These are phyloP conservation scores for Leccinum olivaceopallidum DNA, from an alignment of 768 basidiomycete genomes.

Conservation along the genomic window DNA sequence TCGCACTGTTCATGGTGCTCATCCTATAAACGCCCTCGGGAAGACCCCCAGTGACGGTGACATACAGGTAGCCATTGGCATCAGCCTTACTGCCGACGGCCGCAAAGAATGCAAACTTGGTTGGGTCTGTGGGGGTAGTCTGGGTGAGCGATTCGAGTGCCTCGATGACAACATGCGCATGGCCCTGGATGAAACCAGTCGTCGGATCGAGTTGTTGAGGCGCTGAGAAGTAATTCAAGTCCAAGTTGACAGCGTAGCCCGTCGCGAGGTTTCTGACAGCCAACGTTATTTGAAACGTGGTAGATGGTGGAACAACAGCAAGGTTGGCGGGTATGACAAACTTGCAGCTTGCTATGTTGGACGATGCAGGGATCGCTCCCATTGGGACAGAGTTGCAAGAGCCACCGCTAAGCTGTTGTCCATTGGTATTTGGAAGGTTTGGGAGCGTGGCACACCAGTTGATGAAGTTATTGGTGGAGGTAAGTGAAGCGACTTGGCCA, in stretches of 20 bases:
- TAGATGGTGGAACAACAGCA: conserved; percentile 43
- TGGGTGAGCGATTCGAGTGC: conserved; percentile 46
- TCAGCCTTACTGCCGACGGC: conserved; percentile 47
- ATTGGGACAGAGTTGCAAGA: conserved; percentile 67
- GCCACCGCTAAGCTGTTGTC: conserved; percentile 48
- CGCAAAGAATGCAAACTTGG: conserved; percentile 59
- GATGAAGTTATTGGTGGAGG: conserved; percentile 74
- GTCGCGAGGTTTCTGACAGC: conserved; percentile 45
- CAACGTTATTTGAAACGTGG: conserved; percentile 54
- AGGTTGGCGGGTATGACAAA: conserved; percentile 50
- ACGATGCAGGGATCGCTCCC: conserved; percentile 53
- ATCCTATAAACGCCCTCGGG: conserved; percentile 52
- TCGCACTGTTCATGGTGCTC: conserved; percentile 43
- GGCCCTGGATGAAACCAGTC: conserved; percentile 56
- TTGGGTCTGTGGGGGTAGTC: conserved; percentile 50
- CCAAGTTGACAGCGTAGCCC: conserved; percentile 60
- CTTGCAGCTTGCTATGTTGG: conserved; percentile 55
- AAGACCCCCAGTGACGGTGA: conserved; percentile 53
- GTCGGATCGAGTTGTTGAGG: conserved; percentile 50
- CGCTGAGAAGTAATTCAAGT: conserved; percentile 52
- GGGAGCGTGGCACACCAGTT: conserved; percentile 57
- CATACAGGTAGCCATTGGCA: conserved; percentile 44
- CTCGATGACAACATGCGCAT: conserved; percentile 65
- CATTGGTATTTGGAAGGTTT: conserved; percentile 58
- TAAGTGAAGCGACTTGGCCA: conserved; percentile 58